Evolutionary conservation across 129 eudicot species (phyloP).

Genomic region (sunflower (Helianthus annuus)): HanXRQr2.0-SUNRISE NC_035445.2:93577325-93577824

Average conservation of each 20-base stretch:
- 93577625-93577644: too few relatives aligned
- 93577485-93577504: too few relatives aligned
- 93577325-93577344: neutral
- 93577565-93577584: too few relatives aligned
- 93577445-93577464: too few relatives aligned
- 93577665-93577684: too few relatives aligned
- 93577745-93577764: constrained; percentile 92
- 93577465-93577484: neutral
- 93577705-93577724: constrained; percentile 30
- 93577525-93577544: too few relatives aligned
- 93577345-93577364: neutral
- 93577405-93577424: neutral
- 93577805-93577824: constrained; percentile 99
- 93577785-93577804: constrained; percentile 99
- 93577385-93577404: neutral
- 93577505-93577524: too few relatives aligned
- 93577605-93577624: too few relatives aligned
- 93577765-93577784: constrained; percentile 90
- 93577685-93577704: neutral
- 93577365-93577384: neutral
- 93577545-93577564: too few relatives aligned
- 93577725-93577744: constrained; percentile 46
- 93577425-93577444: too few relatives aligned
- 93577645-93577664: neutral
- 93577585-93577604: too few relatives aligned